These are phyloP conservation scores for Ceratocystis colombiana DNA, from an alignment of 2,329 filamentous ascomycete species.

Conservation along the genomic window DNA sequence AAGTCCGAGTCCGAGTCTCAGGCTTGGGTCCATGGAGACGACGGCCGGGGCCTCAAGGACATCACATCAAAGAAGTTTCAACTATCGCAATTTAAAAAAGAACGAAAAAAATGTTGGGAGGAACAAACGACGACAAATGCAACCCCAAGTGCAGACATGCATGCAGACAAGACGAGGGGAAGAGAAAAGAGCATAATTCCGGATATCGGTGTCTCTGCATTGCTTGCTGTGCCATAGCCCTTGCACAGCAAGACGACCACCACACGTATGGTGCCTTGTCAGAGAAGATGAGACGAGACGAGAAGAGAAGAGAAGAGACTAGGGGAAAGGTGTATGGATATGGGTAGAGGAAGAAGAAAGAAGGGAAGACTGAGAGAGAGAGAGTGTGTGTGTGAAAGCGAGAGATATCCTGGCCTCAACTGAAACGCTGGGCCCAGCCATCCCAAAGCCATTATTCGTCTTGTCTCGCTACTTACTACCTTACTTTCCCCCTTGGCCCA, in stretches of 20 bases:
- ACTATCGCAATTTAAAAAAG: neutral
- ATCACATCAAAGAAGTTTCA: no score
- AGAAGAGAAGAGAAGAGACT: no score
- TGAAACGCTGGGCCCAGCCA: neutral
- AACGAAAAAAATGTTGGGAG: neutral
- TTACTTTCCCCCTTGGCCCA: neutral
- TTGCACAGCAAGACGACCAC: neutral
- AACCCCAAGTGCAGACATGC: no score
- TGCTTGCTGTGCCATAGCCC: neutral
- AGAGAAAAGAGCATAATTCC: neutral
- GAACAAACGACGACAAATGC: neutral
- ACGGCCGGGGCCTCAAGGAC: no score
- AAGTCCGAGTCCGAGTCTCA: neutral
- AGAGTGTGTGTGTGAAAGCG: neutral
- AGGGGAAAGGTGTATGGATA: neutral
- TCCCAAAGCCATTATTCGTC: neutral
- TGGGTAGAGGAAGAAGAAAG: neutral
- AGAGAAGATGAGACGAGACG: no score
- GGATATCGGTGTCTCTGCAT: neutral
- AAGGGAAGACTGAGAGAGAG: neutral
- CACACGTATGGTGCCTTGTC: no score
- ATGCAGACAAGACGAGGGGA: neutral
- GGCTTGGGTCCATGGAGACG: neutral
- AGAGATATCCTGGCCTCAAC: neutral
- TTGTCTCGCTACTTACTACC: no score